Evolutionary conservation across 495 filamentous ascomycete species (phyloP).

Genomic region (Tuber aestivum): DNA sequence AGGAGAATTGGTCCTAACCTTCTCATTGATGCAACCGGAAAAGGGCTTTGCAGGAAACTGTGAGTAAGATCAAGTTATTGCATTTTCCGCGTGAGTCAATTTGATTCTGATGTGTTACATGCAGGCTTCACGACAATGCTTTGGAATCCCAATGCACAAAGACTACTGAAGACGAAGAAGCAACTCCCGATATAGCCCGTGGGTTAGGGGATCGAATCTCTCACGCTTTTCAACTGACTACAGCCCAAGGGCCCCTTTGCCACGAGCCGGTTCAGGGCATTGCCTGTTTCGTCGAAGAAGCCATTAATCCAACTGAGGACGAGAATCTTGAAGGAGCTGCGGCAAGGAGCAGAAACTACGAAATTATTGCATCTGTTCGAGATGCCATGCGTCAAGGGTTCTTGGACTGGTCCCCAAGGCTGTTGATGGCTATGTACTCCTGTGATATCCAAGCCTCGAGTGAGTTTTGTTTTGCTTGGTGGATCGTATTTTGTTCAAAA

Average conservation of each 20-base stretch:
- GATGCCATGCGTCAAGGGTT: conserved; percentile 81
- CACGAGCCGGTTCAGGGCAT: conserved; percentile 89
- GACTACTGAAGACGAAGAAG: conserved; percentile 27
- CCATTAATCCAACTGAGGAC: conserved; percentile 57
- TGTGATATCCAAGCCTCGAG: conserved; percentile 94
- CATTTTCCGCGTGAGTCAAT: neutral
- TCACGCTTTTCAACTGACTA: conserved; percentile 93
- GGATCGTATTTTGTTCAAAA: conserved; percentile 1
- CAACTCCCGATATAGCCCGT: conserved; percentile 56
- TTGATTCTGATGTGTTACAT: neutral
- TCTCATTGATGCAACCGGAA: conserved; percentile 74
- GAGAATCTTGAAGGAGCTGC: conserved; percentile 55
- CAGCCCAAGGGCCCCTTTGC: conserved; percentile 80
- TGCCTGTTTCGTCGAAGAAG: conserved; percentile 82
- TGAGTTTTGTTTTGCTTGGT: conserved; percentile 46
- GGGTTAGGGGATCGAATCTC: conserved; percentile 84
- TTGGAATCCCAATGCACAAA: conserved; percentile 1
- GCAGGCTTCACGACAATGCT: conserved; percentile 21
- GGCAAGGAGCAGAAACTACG: conserved; percentile 78
- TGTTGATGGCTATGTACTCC: conserved; percentile 96
- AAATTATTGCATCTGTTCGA: conserved; percentile 80
- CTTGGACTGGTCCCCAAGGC: conserved; percentile 87
- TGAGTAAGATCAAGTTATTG: conserved; percentile 46
- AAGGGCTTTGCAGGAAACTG: conserved; percentile 67
- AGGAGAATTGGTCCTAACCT: conserved; percentile 79